Base-by-base conservation (phyloP, 2,329 filamentous ascomycete species). In the Diplodia corticola region DNA sequence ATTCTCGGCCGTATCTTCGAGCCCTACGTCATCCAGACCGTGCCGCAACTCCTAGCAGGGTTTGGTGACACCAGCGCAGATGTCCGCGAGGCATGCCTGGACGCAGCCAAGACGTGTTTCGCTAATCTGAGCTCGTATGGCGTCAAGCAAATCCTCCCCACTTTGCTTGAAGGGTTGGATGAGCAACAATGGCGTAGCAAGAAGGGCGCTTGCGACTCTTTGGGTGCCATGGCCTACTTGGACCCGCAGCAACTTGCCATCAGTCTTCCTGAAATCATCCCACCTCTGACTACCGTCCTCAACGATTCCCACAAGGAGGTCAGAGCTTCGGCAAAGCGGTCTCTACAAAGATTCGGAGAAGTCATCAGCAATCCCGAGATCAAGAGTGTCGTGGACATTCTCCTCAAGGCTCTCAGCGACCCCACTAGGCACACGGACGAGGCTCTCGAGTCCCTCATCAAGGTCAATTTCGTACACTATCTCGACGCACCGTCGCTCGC, bases 291-390 rank as follows among this genome's bases (percentile, higher is more conserved):
- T 1, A 89, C 90, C 53, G 95, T 98, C 3, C 82, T 99, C 67
- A 99, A 97, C 71, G 95, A 99, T 81, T 97, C 92, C 73, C 95
- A 99, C 81, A 99, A 99, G 79, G 95, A 99, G 80, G 95, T 99
- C 35, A 88, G 95, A 68, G 83, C 88, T 51, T 93, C 92, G 24
- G 95, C 95, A 7, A 99, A 99, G 79, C 89, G 94, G 79, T 97
- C 93, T 80, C 84, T 99, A 80, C 96, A 99, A 81, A 90, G 95
- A 66, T 99, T 99, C 76, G 95, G 96, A 70, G 96, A 99, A 78
- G 96, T 99, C 71, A 99, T 99, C 77, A 96, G 86, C 78, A 99
- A 99, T 77, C 95, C 95, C 4, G 95, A 99, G 79, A 92, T 99
- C 75, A 97, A 97, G 85, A 87, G 89, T 69, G 84, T 98, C 15